Evolutionary conservation across 2,329 filamentous ascomycete species (phyloP).

Genomic region (Penicillium sp.): DNA sequence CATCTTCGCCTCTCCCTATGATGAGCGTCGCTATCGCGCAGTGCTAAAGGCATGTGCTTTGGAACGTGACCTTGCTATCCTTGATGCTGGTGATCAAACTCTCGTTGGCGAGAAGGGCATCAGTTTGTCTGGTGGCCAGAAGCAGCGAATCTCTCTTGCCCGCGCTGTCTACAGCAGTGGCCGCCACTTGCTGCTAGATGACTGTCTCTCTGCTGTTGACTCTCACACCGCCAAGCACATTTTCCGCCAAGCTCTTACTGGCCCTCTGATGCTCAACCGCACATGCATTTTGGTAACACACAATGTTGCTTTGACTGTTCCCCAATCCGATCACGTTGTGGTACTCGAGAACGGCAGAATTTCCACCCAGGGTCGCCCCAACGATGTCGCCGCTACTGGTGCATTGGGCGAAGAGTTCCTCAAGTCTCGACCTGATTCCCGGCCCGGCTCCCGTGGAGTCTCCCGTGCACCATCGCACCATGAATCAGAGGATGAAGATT

Average conservation of each 20-base stretch:
- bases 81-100: slow-evolving; percentile 89
- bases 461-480: slow-evolving; percentile 76
- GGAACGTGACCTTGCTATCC: slow-evolving; percentile 84
- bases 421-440: slow-evolving; percentile 70
- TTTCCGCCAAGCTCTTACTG: slow-evolving; percentile 86
- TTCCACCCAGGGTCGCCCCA: slow-evolving; percentile 69
- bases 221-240: slow-evolving; percentile 98
- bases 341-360: slow-evolving; percentile 85
- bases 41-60: slow-evolving; percentile 90
- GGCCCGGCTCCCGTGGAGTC: slow-evolving; percentile 66
- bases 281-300: slow-evolving; percentile 96
- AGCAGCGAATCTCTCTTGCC: slow-evolving; percentile 95
- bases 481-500: slow-evolving; percentile 49
- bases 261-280: slow-evolving; percentile 79
- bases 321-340: slow-evolving; percentile 75
- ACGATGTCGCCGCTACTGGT: slow-evolving; percentile 79
- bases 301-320: slow-evolving; percentile 84
- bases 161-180: slow-evolving; percentile 95
- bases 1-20: slow-evolving; percentile 75
- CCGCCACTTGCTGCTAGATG: slow-evolving; percentile 84
- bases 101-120: slow-evolving; percentile 97
- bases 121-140: slow-evolving; percentile 92
- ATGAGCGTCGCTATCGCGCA: slow-evolving; percentile 78
- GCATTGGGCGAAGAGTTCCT: slow-evolving; percentile 81
- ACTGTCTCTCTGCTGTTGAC: slow-evolving; percentile 94